Base-by-base conservation (phyloP, 2,329 filamentous ascomycete genomes). In the Xylariaceae sp. region DNA sequence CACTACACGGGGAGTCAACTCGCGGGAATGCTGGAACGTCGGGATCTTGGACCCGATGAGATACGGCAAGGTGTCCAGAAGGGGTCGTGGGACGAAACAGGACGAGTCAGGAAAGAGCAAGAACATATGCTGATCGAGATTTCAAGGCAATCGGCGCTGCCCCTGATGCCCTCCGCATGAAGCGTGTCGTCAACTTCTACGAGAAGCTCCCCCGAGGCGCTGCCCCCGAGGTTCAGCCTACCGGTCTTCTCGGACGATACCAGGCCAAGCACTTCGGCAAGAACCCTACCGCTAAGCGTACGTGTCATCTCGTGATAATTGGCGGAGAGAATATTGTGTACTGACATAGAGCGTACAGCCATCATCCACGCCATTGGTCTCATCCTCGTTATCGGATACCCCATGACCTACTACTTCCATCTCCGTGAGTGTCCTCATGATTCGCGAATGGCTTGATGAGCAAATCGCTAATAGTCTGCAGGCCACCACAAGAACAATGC, bases 401-500 rank as follows among this genome's bases (percentile, higher is more conserved):
- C 86, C 60, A 89, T 97, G 75, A 90, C 95, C 76, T 98, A 98
- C 84, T 97, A 98, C 81, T 97, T 95, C 87, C 94, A 98, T 74
- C 80, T 98, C 63, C 89, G 93, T 98, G 83, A 71, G 88, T 82
- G 41, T 18, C 42, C 37, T 16, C 9, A 17, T 34, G 31, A 19
- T 26, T 12, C 12, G 16, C 12, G 17, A 26, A 17, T 16, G 12
- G 19, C 13, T 15, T 4, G 3, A 15, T 13, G 19, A 24, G 16
- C 9, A 13, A 35, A 8, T n/a, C 39, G 19, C 35, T 51, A 31
- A 51, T 39, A 9, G 17, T 34, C 7, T 59, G 41, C 57, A 98
- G 93, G 93, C 62, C 91, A 98, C 82, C 91, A 97, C 87, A 98
- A 98, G 87, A 97, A 98, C 86, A 94, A 98, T 72, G 87, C 89